Percentiles rank a stretch among this genome's conserved stretches.
Conservation (phyloP, 768 basidiomycete genomes). For the Mycena venus region DNA sequence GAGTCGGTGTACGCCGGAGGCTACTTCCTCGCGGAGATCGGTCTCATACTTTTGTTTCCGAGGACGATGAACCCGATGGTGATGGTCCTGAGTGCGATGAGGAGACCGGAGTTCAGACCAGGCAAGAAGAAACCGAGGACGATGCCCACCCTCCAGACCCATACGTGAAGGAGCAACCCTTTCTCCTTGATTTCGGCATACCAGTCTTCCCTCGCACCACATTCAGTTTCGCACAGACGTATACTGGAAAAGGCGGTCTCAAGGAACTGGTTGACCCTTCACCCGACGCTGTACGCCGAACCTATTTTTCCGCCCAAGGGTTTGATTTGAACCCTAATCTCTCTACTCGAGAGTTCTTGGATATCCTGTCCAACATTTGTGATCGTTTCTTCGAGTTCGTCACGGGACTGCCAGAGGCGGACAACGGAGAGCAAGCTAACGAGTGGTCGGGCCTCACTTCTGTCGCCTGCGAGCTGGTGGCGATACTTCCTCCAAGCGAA, state of each 20-base stretch:
- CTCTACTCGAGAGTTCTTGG: constrained; percentile 57
- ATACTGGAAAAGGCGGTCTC: constrained; percentile 73
- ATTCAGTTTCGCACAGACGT: constrained; percentile 65
- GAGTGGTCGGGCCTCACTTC: constrained; percentile 59
- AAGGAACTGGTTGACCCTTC: constrained; percentile 64
- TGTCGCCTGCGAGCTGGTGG: constrained; percentile 58
- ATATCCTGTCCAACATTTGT: constrained; percentile 59
- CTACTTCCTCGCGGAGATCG: constrained; percentile 15
- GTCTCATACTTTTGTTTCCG: neutral
- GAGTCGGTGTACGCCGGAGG: neutral
- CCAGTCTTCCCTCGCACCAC: constrained; percentile 60
- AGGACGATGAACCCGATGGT: neutral
- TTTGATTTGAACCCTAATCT: constrained; percentile 60
- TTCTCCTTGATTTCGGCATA: constrained; percentile 67
- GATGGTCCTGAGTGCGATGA: neutral
- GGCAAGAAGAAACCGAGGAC: constrained; percentile 20
- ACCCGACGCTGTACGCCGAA: constrained; percentile 46
- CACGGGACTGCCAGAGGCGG: constrained; percentile 52
- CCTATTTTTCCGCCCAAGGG: constrained; percentile 49
- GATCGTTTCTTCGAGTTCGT: constrained; percentile 58
- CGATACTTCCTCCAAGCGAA: constrained; percentile 53
- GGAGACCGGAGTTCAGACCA: neutral
- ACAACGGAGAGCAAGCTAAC: constrained; percentile 41
- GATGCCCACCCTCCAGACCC: neutral
- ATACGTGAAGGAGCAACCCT: constrained; percentile 26